Conservation (phyloP, 805 yeast species). For the Debaryomyces hansenii region DNA sequence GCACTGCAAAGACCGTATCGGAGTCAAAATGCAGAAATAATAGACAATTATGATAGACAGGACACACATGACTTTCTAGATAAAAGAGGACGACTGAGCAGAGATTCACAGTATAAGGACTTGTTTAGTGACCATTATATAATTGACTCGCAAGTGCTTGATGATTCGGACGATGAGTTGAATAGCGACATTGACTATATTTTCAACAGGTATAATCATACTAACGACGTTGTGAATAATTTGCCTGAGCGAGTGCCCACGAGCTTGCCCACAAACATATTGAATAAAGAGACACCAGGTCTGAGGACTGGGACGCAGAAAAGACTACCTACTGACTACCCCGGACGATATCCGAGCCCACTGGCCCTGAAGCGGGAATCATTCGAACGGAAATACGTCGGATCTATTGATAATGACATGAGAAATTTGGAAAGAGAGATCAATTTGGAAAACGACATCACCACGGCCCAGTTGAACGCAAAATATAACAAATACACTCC, state of each 20-base stretch:
- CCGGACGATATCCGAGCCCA: slow-evolving; percentile 1
- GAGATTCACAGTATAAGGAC: neutral
- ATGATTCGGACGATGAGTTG: slow-evolving; percentile 11
- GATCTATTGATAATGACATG: neutral
- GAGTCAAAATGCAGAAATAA: too few species aligned
- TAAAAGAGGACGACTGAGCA: neutral
- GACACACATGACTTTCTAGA: neutral
- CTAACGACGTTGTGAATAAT: slow-evolving; percentile 1
- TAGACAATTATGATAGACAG: neutral
- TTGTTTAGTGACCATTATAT: neutral
- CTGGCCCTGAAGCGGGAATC: neutral
- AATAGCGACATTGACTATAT: slow-evolving; percentile 6
- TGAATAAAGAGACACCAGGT: neutral
- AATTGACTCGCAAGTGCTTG: neutral
- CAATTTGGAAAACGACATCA: slow-evolving; percentile 2
- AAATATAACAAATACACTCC: slow-evolving; percentile 6
- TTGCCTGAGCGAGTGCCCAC: neutral
- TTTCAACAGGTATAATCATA: slow-evolving; percentile 3
- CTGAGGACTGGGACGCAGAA: neutral
- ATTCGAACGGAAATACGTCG: neutral
- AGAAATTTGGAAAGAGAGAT: neutral
- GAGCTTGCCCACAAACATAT: neutral
- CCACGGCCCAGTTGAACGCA: slow-evolving; percentile 9
- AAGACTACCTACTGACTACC: slow-evolving; percentile 3
- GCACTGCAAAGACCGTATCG: neutral